phyloP scores from a whole-genome alignment of 805 yeast species.

The Wickerhamomyces ciferrii region DNA sequence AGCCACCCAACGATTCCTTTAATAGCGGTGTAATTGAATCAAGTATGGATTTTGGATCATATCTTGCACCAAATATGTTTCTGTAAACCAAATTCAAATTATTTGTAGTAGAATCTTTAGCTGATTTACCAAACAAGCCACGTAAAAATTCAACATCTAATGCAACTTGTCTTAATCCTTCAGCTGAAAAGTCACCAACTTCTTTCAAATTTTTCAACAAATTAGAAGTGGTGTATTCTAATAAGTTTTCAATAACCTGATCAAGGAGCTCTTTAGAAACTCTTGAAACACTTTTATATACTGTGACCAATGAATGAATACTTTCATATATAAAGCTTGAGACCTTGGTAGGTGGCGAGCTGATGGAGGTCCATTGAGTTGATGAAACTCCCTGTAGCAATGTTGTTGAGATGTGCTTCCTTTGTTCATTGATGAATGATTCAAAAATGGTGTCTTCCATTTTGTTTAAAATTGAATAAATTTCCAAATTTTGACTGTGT shows the following conservation, averaged over 20 bases:
- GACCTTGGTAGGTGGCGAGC: constrained; percentile 31
- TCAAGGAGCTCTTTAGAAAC: constrained; percentile 42
- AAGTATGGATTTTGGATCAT: constrained; percentile 1
- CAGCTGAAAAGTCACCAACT: constrained; percentile 38
- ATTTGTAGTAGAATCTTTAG: constrained; percentile 4
- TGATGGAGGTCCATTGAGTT: constrained; percentile 36
- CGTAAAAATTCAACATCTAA: constrained; percentile 52
- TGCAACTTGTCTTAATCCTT: constrained; percentile 44
- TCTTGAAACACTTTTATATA: constrained; percentile 45
- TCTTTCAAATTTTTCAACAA: constrained; percentile 34
- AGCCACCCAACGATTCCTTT: constrained; percentile 12
- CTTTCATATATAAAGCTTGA: constrained; percentile 44
- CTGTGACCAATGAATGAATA: constrained; percentile 41
- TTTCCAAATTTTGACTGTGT: constrained; percentile 35
- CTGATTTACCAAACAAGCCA: constrained; percentile 18
- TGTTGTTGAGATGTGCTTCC: constrained; percentile 34
- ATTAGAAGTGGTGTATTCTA: constrained; percentile 31
- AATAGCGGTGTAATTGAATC: constrained; percentile 10
- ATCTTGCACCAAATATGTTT: constrained; percentile 5
- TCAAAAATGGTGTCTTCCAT: constrained; percentile 51
- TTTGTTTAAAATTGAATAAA: constrained; percentile 38
- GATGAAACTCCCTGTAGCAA: constrained; percentile 34
- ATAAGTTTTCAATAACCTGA: constrained; percentile 39
- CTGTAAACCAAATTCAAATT: constrained; percentile 19
- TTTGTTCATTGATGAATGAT: constrained; percentile 43